A percentile compares a stretch with the other conserved stretches of the same genome.
These are phyloP conservation scores for Xylaria nigripes DNA, from an alignment of 495 filamentous ascomycete species.

Conservation along the genomic window DNA sequence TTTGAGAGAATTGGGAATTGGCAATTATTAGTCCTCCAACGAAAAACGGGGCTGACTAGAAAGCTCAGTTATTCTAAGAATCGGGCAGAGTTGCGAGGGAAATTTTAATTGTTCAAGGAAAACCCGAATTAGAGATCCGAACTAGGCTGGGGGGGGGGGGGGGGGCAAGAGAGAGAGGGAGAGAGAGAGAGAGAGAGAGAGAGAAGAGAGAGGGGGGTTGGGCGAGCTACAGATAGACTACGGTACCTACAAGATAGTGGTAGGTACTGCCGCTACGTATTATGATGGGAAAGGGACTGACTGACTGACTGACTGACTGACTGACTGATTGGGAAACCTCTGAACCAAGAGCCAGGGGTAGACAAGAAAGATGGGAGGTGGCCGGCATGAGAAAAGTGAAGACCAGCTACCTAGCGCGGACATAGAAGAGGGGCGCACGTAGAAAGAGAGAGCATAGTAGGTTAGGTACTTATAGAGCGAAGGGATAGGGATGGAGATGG, in stretches of 20 bases:
- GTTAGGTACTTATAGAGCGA: neutral
- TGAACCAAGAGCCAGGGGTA: conserved; percentile 8
- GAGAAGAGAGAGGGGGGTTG: too few relatives aligned
- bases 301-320: conserved; percentile 8
- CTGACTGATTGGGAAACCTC: conserved; percentile 3
- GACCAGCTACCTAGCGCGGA: neutral
- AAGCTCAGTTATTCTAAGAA: conserved; percentile 16
- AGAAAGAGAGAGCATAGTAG: conserved; percentile 13
- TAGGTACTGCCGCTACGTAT: neutral
- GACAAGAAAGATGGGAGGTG: neutral
- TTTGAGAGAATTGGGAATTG: conserved; percentile 33
- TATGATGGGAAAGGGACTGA: conserved; percentile 1
- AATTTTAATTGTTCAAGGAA: conserved; percentile 36
- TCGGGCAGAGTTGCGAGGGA: conserved; percentile 33
- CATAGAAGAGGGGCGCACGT: conserved; percentile 3
- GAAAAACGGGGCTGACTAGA: conserved; percentile 45
- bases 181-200: too few relatives aligned
- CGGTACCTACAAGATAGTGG: too few relatives aligned
- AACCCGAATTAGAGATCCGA: conserved; percentile 39
- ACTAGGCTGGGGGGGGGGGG: conserved; percentile 24
- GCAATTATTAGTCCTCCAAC: conserved; percentile 21
- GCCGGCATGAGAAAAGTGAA: conserved; percentile 1
- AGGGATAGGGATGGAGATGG: conserved; percentile 5
- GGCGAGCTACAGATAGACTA: too few relatives aligned
- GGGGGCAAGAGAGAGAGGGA: too few relatives aligned